These are phyloP conservation scores for Apiospora aurea DNA, from an alignment of 2,329 filamentous ascomycete genomes.

Conservation along the genomic window DNA sequence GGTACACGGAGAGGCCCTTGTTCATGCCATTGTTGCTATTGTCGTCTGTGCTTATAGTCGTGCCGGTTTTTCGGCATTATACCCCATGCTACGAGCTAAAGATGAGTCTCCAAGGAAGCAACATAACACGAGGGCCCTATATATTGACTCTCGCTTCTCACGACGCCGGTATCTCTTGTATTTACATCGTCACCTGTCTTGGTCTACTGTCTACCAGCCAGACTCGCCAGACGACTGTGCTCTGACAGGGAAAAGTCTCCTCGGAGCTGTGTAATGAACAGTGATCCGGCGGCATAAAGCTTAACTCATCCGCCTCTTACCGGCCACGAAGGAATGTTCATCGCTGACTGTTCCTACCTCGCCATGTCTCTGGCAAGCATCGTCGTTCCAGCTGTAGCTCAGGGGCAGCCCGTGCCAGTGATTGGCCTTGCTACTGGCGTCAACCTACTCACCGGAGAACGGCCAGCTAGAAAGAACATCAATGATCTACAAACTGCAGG, in stretches of 20 bases:
- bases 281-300: neutral
- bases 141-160: neutral
- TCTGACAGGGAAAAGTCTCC: neutral
- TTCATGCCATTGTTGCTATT: neutral
- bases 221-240: neutral
- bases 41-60: neutral
- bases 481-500: conserved; percentile 48
- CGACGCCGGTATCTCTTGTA: neutral
- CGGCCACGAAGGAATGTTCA: neutral
- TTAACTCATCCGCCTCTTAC: neutral
- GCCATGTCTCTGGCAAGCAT: neutral
- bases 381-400: conserved; percentile 5
- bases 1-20: neutral
- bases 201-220: neutral
- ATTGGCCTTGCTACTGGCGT: conserved; percentile 38
- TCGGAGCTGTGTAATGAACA: neutral
- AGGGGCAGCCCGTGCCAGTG: conserved; percentile 32
- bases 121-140: conserved; percentile 7
- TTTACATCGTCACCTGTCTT: neutral
- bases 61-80: neutral
- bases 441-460: conserved; percentile 43
- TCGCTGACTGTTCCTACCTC: neutral
- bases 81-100: neutral
- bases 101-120: neutral
- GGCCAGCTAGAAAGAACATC: conserved; percentile 56